These are phyloP conservation scores for Colletotrichum salicis DNA, from an alignment of 2,329 filamentous ascomycete genomes.

Conservation along the genomic window DNA sequence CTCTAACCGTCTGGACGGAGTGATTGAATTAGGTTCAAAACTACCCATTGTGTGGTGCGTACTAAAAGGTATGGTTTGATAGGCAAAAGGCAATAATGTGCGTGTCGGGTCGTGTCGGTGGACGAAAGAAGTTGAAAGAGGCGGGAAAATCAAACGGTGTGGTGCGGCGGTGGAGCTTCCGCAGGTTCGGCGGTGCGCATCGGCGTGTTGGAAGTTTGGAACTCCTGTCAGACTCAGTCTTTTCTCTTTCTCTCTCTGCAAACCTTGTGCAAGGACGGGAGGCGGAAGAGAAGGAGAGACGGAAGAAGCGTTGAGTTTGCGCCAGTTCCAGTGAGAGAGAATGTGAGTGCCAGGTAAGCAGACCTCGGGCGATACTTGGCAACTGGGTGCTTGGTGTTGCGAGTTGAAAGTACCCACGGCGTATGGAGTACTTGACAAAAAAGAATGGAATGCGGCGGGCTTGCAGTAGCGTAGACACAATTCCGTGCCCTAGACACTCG, in stretches of 20 bases:
- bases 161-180: neutral
- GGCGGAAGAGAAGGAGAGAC: neutral
- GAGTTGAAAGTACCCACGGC: neutral
- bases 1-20: neutral
- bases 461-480: neutral
- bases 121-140: neutral
- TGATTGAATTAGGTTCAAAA: neutral
- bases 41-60: neutral
- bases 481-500: neutral
- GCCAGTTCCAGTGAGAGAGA: neutral
- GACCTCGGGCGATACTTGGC: neutral
- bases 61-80: neutral
- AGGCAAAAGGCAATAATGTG: neutral
- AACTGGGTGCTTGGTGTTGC: neutral
- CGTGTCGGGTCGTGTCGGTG: neutral
- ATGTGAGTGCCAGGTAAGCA: neutral
- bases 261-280: neutral
- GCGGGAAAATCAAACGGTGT: neutral
- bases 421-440: neutral
- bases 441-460: neutral
- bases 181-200: neutral
- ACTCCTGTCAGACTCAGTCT: neutral
- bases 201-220: neutral
- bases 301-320: neutral
- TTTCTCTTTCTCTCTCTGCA: neutral